Evolutionary conservation across 371 early-diverging fungal genomes (phyloP).

Genomic region (Lichtheimia ornata): DNA sequence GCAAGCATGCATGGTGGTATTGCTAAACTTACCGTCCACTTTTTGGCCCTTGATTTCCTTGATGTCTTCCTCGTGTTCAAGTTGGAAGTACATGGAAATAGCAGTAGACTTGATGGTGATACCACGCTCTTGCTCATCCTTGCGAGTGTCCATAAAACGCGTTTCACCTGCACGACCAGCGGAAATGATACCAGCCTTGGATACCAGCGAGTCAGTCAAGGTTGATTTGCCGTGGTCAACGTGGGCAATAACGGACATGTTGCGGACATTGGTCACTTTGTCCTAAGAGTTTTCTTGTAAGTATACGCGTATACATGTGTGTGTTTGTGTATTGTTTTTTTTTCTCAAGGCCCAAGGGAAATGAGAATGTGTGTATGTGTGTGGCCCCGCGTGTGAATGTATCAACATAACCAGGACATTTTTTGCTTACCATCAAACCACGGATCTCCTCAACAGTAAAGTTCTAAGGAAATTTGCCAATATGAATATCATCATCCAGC

Average conservation of each 20-base stretch:
- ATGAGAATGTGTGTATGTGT: not conserved
- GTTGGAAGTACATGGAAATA: slow-evolving; percentile 97
- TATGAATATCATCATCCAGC: no score
- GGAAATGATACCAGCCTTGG: slow-evolving; percentile 98
- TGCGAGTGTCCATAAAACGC: slow-evolving; percentile 97
- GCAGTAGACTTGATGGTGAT: slow-evolving; percentile 99
- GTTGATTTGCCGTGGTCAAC: slow-evolving; percentile 97
- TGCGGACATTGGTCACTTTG: slow-evolving; percentile 87
- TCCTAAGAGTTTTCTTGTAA: slow-evolving; percentile 4
- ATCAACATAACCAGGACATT: no score
- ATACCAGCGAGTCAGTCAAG: slow-evolving; percentile 95
- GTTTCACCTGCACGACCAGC: slow-evolving; percentile 93
- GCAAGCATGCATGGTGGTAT: not conserved
- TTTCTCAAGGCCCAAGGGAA: not conserved
- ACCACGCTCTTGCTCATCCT: slow-evolving; percentile 99
- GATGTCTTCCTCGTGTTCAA: slow-evolving; percentile 76
- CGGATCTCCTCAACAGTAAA: slow-evolving; percentile 24
- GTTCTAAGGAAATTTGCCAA: slow-evolving; percentile 6
- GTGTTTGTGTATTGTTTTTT: not conserved
- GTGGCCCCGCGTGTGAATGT: not conserved
- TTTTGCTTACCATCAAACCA: slow-evolving; percentile 17
- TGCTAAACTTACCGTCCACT: slow-evolving; percentile 66
- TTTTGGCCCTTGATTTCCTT: slow-evolving; percentile 83
- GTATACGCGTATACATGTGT: not conserved
- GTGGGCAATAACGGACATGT: slow-evolving; percentile 99